Conservation (phyloP, 768 basidiomycete species). For the Galerina sulciceps region DNA sequence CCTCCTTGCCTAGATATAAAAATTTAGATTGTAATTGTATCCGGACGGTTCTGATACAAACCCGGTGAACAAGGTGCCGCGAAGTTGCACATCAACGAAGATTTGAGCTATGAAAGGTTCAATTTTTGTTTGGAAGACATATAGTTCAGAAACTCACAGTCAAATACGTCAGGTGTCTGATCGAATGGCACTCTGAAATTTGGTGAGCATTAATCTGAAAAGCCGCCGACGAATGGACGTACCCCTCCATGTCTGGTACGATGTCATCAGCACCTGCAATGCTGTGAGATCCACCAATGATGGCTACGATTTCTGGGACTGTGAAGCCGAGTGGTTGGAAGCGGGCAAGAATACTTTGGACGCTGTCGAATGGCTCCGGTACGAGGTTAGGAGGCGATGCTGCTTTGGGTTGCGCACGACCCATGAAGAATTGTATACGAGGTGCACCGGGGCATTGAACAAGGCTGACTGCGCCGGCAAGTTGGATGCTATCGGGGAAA, state of each 20-base stretch:
- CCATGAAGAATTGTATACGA: constrained; percentile 42
- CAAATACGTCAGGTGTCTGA: constrained; percentile 45
- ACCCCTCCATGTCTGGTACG: constrained; percentile 27
- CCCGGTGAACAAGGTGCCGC: constrained; percentile 45
- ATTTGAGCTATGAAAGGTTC: constrained; percentile 32
- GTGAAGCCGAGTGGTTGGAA: constrained; percentile 40
- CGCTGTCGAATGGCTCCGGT: constrained; percentile 26
- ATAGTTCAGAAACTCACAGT: constrained; percentile 22
- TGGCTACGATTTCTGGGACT: constrained; percentile 37
- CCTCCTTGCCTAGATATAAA: constrained; percentile 16
- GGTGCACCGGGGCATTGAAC: constrained; percentile 50
- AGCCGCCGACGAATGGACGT: neutral
- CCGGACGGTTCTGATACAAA: constrained; percentile 13
- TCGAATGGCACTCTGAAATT: constrained; percentile 34
- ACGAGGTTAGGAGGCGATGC: constrained; percentile 28
- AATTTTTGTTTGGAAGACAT: no score
- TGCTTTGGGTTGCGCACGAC: constrained; percentile 35
- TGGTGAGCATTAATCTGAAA: neutral
- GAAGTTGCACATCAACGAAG: constrained; percentile 48
- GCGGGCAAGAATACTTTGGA: constrained; percentile 34
- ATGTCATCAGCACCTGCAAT: constrained; percentile 35
- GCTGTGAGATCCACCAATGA: constrained; percentile 31
- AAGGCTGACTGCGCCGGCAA: constrained; percentile 38
- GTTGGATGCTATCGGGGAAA: neutral
- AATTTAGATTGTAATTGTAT: neutral